Conservation (phyloP, 2,329 filamentous ascomycete species). For the Microsporum ferrugineum region DNA sequence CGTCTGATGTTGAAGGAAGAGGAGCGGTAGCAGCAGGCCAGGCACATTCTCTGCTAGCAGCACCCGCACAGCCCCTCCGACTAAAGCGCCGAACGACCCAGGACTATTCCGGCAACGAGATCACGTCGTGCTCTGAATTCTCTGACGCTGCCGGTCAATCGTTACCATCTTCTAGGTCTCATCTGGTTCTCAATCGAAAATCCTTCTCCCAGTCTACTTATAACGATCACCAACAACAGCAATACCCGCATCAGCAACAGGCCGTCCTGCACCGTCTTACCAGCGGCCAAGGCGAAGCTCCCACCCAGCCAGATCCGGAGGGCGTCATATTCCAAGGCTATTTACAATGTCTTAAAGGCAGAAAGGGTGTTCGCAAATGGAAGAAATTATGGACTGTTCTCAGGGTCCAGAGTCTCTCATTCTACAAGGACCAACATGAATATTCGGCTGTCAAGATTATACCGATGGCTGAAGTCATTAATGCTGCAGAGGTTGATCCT, state of each 20-base stretch:
- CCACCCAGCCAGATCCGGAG: conserved; percentile 56
- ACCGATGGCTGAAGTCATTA: conserved; percentile 65
- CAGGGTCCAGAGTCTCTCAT: conserved; percentile 67
- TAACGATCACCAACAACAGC: conserved; percentile 23
- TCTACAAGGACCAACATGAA: conserved; percentile 88
- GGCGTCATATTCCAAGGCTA: conserved; percentile 91
- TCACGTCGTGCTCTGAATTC: conserved; percentile 76
- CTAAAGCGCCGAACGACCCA: conserved; percentile 23
- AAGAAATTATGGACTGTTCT: conserved; percentile 90
- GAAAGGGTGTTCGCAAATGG: conserved; percentile 75
- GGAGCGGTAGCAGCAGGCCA: not conserved
- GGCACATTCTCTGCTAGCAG: not conserved
- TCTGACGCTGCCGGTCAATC: conserved; percentile 47
- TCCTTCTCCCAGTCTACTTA: conserved; percentile 13
- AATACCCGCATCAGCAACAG: conserved; percentile 8
- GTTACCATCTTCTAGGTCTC: conserved; percentile 19
- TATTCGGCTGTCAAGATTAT: conserved; percentile 79
- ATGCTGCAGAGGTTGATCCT: conserved; percentile 85
- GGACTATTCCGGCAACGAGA: conserved; percentile 52
- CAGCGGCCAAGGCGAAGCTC: conserved; percentile 49
- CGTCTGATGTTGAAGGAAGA: conserved; percentile 29
- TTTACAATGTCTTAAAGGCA: conserved; percentile 72
- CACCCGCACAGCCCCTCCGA: conserved; percentile 14
- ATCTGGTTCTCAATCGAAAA: not conserved
- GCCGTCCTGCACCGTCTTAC: conserved; percentile 37